These are phyloP conservation scores for Phytophthora pisi DNA, from an alignment of 352 stramenopile species.

Conservation along the genomic window DNA sequence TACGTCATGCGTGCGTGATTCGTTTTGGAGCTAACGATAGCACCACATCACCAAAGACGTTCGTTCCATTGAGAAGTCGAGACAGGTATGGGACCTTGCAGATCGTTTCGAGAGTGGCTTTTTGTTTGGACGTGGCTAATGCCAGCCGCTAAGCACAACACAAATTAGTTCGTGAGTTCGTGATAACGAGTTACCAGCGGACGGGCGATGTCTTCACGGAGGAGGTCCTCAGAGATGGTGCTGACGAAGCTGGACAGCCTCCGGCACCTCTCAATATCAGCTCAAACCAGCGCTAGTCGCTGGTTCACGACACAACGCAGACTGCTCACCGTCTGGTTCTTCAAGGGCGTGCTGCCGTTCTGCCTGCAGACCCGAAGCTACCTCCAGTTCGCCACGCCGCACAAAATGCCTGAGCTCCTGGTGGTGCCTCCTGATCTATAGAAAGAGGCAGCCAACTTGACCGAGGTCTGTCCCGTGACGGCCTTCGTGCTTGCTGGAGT, in stretches of 20 bases:
- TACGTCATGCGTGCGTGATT: background rate
- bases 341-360: conserved; percentile 9
- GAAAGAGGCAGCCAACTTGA: conserved; percentile 8
- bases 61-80: background rate
- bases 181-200: background rate
- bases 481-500: conserved; percentile 26
- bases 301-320: background rate
- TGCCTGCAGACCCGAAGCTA: conserved; percentile 21
- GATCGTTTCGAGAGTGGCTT: background rate
- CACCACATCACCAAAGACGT: no score
- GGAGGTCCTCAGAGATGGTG: background rate
- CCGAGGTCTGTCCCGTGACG: conserved; percentile 9
- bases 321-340: background rate
- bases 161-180: background rate
- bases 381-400: conserved; percentile 22
- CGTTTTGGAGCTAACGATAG: background rate
- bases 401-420: conserved; percentile 22
- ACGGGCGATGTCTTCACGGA: background rate
- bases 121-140: background rate
- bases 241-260: background rate
- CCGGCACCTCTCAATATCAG: background rate
- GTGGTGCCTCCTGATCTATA: conserved; percentile 4
- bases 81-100: background rate
- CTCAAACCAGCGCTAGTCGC: background rate
- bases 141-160: background rate